phyloP scores from a whole-genome alignment of 495 filamentous ascomycete species.

The Penicillium waksmanii region DNA sequence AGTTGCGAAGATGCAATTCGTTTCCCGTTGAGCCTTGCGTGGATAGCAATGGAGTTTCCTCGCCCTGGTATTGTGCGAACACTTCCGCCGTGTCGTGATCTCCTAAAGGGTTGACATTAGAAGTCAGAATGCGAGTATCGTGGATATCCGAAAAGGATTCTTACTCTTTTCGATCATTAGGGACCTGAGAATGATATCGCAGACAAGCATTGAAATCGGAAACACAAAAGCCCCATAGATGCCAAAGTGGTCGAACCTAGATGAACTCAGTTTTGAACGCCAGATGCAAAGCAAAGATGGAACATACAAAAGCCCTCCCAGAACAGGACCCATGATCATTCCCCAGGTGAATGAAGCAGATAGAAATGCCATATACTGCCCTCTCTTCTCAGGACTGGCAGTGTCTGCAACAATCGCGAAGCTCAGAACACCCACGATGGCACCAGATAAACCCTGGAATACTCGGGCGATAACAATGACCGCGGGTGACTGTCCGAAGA shows the following conservation, averaged over 20 bases:
- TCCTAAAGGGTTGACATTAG: neutral
- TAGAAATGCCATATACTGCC: slow-evolving; percentile 14
- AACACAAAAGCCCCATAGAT: slow-evolving; percentile 8
- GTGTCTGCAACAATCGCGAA: slow-evolving; percentile 15
- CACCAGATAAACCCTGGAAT: slow-evolving; percentile 13
- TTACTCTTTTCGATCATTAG: slow-evolving; percentile 7
- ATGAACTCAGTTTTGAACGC: neutral
- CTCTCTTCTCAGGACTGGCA: slow-evolving; percentile 7
- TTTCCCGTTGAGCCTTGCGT: neutral
- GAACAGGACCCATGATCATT: slow-evolving; percentile 11
- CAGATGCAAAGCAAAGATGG: neutral
- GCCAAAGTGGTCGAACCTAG: slow-evolving; percentile 14
- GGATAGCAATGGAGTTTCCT: slow-evolving; percentile 3
- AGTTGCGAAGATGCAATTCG: neutral
- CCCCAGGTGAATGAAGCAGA: slow-evolving; percentile 16
- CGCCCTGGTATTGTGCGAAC: neutral
- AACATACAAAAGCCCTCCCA: slow-evolving; percentile 8
- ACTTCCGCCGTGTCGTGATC: neutral
- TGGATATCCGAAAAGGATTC: no score
- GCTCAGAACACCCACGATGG: slow-evolving; percentile 16
- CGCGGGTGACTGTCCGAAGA: neutral
- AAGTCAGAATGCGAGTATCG: neutral
- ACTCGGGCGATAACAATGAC: slow-evolving; percentile 6
- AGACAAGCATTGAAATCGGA: slow-evolving; percentile 4
- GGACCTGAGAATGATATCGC: slow-evolving; percentile 12